Evolutionary conservation across 2,329 filamentous ascomycete genomes (phyloP).

Genomic region (Aspergillus sp.): DNA sequence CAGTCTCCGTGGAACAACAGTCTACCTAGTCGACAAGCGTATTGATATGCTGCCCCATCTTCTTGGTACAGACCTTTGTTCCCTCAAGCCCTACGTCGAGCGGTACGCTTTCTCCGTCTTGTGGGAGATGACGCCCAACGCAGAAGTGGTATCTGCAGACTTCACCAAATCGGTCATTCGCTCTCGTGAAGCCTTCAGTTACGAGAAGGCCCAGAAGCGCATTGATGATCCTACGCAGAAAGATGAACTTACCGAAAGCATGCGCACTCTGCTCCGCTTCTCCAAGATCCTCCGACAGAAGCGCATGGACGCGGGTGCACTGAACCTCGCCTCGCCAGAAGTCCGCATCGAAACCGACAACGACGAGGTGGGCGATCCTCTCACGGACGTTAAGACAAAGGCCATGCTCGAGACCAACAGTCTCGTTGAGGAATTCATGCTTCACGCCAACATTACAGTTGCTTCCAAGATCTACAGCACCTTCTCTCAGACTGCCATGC

Average conservation of each 20-base stretch:
- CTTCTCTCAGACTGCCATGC: slow-evolving; percentile 92
- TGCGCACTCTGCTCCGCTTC: slow-evolving; percentile 81
- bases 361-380: slow-evolving; percentile 92
- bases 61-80: slow-evolving; percentile 93
- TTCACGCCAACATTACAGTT: slow-evolving; percentile 95
- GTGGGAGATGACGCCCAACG: slow-evolving; percentile 85
- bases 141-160: slow-evolving; percentile 78
- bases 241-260: slow-evolving; percentile 86
- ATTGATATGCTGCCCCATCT: slow-evolving; percentile 99
- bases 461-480: slow-evolving; percentile 85
- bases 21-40: slow-evolving; percentile 97
- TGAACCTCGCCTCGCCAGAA: slow-evolving; percentile 96
- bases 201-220: slow-evolving; percentile 90
- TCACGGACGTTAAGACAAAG: slow-evolving; percentile 90
- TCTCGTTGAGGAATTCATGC: slow-evolving; percentile 98
- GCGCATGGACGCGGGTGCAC: slow-evolving; percentile 90
- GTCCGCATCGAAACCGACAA: slow-evolving; percentile 94
- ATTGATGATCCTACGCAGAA: slow-evolving; percentile 87
- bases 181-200: slow-evolving; percentile 94
- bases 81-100: slow-evolving; percentile 96
- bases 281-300: slow-evolving; percentile 94
- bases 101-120: slow-evolving; percentile 81
- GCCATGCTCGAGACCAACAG: slow-evolving; percentile 93
- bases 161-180: slow-evolving; percentile 99
- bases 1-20: slow-evolving; percentile 89